Percentiles rank a stretch among this genome's conserved stretches.
These are phyloP conservation scores for Neurospora sp. DNA, from an alignment of 495 filamentous ascomycete species.

Conservation along the genomic window DNA sequence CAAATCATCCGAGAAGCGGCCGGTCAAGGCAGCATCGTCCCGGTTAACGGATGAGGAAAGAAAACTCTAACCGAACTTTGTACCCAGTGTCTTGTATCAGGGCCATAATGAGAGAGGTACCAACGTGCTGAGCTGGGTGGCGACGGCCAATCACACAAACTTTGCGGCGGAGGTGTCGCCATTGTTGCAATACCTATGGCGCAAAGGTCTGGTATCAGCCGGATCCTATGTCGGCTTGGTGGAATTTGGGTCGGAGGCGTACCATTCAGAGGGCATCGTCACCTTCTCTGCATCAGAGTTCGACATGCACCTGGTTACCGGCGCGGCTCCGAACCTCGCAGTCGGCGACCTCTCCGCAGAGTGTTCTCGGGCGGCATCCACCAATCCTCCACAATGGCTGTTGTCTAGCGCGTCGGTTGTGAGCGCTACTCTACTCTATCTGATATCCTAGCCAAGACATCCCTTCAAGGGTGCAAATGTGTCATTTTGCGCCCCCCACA, in stretches of 20 bases:
- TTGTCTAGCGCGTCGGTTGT: constrained; percentile 9
- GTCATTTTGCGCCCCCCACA: no score
- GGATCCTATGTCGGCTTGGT: constrained; percentile 15
- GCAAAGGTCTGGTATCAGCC: constrained; percentile 14
- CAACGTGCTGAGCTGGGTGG: constrained; percentile 18
- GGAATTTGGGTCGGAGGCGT: constrained; percentile 19
- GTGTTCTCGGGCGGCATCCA: constrained; percentile 3
- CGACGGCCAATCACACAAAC: constrained; percentile 6
- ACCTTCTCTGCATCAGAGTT: constrained; percentile 19
- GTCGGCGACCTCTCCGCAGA: neutral
- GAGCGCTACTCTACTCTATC: constrained; percentile 8
- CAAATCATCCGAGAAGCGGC: neutral
- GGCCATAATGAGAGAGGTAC: constrained; percentile 20
- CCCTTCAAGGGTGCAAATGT: no score
- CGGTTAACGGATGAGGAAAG: neutral
- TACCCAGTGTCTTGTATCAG: constrained; percentile 14
- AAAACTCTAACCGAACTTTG: neutral
- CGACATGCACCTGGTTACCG: constrained; percentile 8
- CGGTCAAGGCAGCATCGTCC: neutral
- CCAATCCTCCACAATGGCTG: constrained; percentile 4
- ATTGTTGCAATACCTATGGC: constrained; percentile 19
- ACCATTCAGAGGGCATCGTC: constrained; percentile 16
- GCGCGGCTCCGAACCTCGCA: constrained; percentile 11
- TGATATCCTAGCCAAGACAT: constrained; percentile 8
- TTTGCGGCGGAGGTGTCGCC: constrained; percentile 20